Base-by-base conservation (phyloP, 805 yeast species). In the Candida yuanshanica region DNA sequence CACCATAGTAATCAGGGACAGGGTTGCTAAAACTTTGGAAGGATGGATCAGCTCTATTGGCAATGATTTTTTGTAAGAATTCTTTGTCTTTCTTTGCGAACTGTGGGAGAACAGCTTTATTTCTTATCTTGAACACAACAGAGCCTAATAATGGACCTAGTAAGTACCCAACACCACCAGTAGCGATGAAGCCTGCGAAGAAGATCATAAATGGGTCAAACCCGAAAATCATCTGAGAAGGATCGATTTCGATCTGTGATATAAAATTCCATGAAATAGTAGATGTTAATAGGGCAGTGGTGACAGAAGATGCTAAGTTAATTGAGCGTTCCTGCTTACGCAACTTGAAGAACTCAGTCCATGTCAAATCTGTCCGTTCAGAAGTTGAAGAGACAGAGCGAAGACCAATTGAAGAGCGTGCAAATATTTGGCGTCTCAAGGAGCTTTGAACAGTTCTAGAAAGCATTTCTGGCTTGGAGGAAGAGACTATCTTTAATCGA, bases 1-100 rank as follows among this genome's bases (percentile, higher is more conserved):
- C 99, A 32, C 99, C 99, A 60, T 93, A 93, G 66, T 89, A 93
- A 64, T 93, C 99, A n/a, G 97, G 96, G 36, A 93, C 95, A 12
- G 98, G 98, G 64, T 91, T 93, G 41, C 85, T 75, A 65, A 89
- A 83, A 56, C 89, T 79, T 66, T 90, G 96, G 42, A 84, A 79
- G 16, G 90, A 75, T 17, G 99, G 96, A 66, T 93, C 95, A 23
- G 90, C 97, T 55, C 99, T 74, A 64, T 88, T 83, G 43, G 70
- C 70, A 52, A 75, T 77, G 48, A 93, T 74, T 57, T 79, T 91
- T 49, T 75, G 74, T 59, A 91, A 69, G 53, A 91, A 93, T 31
- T 74, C 69, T 49, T 79, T 75, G 58, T 91, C 89, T 66, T 84
- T 90, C 38, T 61, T 50, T 44, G 66, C 68, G 61, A 74, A 85